Evolutionary conservation across 345 rosid species (phyloP).

Genomic region (Corchorus olitorius): DNA sequence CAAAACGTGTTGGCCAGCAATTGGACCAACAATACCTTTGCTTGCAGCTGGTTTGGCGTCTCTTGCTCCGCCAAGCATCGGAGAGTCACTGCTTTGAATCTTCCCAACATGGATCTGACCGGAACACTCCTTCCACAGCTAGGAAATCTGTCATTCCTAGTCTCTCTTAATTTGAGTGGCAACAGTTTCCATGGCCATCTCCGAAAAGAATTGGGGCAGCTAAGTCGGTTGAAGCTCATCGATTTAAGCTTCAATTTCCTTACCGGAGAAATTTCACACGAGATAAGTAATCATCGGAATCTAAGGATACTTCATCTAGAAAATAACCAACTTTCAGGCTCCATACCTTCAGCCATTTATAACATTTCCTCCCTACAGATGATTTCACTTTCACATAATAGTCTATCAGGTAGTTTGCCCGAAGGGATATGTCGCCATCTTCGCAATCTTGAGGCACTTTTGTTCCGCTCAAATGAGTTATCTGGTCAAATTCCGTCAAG

Average conservation of each 20-base stretch:
- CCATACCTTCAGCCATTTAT: conserved; percentile 5
- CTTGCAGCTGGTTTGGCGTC: conserved; percentile 3
- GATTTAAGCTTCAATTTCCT: conserved; percentile 11
- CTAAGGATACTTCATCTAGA: neutral
- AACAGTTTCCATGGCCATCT: too few species aligned
- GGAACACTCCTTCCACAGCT: neutral
- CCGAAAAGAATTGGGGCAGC: conserved; percentile 13
- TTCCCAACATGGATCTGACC: neutral
- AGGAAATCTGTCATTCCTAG: neutral
- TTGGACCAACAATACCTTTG: neutral
- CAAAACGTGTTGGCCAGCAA: neutral
- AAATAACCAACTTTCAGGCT: neutral
- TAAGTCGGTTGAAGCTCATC: conserved; percentile 13
- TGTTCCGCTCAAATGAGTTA: too few species aligned
- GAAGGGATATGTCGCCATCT: neutral
- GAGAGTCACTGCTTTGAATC: neutral
- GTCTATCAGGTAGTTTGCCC: neutral
- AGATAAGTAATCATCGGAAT: neutral
- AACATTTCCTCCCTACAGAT: neutral
- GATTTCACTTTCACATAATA: neutral
- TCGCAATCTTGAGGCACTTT: too few species aligned
- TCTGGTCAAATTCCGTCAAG: too few species aligned
- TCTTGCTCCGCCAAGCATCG: neutral
- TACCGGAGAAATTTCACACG: conserved; percentile 3
- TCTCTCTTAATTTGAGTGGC: neutral